These are phyloP conservation scores for Cubamyces lactineus DNA, from an alignment of 768 basidiomycete species.

Conservation along the genomic window DNA sequence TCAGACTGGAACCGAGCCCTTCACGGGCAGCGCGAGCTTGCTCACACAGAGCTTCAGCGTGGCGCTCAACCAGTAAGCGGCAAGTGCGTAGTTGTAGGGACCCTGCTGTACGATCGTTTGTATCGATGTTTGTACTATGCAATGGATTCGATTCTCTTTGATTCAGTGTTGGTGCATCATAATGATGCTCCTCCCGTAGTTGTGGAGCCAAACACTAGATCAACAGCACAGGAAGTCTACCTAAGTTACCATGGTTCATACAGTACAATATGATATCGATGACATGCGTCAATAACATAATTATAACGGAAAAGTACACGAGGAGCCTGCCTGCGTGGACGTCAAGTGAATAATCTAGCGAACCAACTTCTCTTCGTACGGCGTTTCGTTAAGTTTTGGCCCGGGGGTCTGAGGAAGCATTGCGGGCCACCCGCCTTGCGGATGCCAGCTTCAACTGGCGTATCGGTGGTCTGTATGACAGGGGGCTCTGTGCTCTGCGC, in stretches of 20 bases:
- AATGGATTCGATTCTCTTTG: too few species aligned
- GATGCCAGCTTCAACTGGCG: not conserved
- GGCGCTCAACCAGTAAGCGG: conserved; percentile 32
- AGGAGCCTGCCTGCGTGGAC: too few species aligned
- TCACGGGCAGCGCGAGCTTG: conserved; percentile 52
- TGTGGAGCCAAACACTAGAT: too few species aligned
- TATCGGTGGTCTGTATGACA: not conserved
- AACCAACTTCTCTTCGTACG: conserved; percentile 5
- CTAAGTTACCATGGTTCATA: too few species aligned
- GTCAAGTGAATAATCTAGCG: not conserved
- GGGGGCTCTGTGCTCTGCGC: not conserved
- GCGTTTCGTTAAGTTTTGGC: not conserved
- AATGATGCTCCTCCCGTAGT: too few species aligned
- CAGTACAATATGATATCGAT: too few species aligned
- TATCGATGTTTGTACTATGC: not conserved
- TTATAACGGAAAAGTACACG: too few species aligned
- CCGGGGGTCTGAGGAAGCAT: conserved; percentile 3
- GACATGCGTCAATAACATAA: too few species aligned
- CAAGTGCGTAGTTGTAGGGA: not conserved
- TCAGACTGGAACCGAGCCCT: conserved; percentile 59
- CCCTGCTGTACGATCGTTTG: not conserved
- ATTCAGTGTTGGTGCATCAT: too few species aligned
- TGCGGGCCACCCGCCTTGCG: conserved; percentile 10
- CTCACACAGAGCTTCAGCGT: conserved; percentile 47
- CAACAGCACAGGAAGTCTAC: too few species aligned